Base-by-base conservation (phyloP, 495 filamentous ascomycete genomes). In the Xylaria scruposa region DNA sequence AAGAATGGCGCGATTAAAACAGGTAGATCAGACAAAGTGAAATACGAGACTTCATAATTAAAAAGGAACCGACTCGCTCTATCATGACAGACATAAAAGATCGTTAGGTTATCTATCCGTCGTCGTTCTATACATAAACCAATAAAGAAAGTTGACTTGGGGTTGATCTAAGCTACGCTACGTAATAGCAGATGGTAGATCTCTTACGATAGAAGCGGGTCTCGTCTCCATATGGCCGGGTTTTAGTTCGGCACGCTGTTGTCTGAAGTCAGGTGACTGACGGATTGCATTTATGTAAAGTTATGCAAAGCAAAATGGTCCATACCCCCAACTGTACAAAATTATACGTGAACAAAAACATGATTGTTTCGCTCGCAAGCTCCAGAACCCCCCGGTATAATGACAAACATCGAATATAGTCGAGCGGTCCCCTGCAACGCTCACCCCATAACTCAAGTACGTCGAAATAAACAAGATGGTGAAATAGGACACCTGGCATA, bases 151-250 rank as follows among this genome's bases (percentile, higher is more conserved):
- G 21, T 47, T 10, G 42, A 12, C 42, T 46, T 10, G 42, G 10
- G 26, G 42, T 46, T 46, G 17, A 66, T 66, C 29, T 36, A 51
- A 17, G 9, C 15, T 67, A 54, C 44, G 49, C 29, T 31, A 31
- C 29, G 29, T 31, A 31, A 31, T 3, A 1, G 47, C 31, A 44
- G 44, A 44, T 24, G 36, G 60, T 29, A 24, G 60, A 46, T 46
- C 24, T 40, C 46, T 7, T 47, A 38, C 8, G 46, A 49, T n/a
- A 56, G 46, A 67, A 54, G 64, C 64, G 64, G 64, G 64, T 68
- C 66, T 68, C 66, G 29, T 12, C 53, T 24, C 51, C 40, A 58
- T 68, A 7, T 58, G n/a, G n/a, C 29, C 2, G 10, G 33, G 46
- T 49, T n/a, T 19, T 21, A 42, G 38, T 42, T 42, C 38, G 38